Evolutionary conservation across 1,284 basidiomycete genomes (phyloP), one percentile per base, ranked within the genome.

Genomic region (Gymnopus androsaceus): DNA sequence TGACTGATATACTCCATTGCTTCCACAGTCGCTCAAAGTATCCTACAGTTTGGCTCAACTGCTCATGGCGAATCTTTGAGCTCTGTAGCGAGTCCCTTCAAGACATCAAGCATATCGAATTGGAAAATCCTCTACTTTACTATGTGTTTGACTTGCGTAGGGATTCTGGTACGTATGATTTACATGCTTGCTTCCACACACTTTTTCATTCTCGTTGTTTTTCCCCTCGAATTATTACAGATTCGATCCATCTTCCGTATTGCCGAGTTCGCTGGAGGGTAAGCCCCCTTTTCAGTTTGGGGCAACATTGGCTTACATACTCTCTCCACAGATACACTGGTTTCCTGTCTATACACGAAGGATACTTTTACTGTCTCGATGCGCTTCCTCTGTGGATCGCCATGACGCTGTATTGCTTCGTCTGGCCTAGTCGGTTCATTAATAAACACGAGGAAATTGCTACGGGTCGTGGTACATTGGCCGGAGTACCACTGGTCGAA

Each of bases 321-420:
- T n/a, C n/a, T n/a, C 25, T 31, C 17, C 38, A 1, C 17, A 54
- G 52, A 23, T 53, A 54, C 37, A 14, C 4, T 19, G 61, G 63
- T 4, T 45, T 15, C n/a, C 31, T 64, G 11, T 17, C 55, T 1
- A 56, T 50, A 0, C 61, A 63, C 40, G 63, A 64, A 38, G 59
- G 54, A 4, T 64, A 61, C 53, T 64, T 63, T 25, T 64, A 60
- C 55, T 3, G 47, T 1, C 52, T 63, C n/a, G 63, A 64, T 41
- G 27, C 63, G 4, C 54, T 64, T 3, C 60, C 61, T 19, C 54
- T 64, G 11, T 64, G 60, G 63, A 33, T 62, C 14, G 38, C 57
- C 19, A 64, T 64, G 61, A 56, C 56, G 15, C 37, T 61, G 11
- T 64, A 54, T 30, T 51, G 48, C 27, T 30, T 63, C 51, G 30